Conservation (phyloP, 192 early-diverging fungal genomes). For the Spizellomyces sp. region DNA sequence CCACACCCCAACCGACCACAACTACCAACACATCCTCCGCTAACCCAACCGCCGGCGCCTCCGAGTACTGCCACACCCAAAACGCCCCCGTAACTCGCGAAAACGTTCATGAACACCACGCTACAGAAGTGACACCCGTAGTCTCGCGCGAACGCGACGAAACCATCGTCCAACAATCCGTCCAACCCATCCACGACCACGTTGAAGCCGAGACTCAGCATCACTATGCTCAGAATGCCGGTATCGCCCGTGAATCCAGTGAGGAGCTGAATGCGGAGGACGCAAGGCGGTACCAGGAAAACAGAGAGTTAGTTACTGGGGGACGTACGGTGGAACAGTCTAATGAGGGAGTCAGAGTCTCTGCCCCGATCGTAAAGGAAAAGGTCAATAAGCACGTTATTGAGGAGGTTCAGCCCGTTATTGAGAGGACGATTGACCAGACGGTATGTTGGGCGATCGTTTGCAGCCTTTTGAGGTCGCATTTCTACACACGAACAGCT, state of each 20-base stretch:
- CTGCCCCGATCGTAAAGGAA: conserved; percentile 23
- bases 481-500: background rate
- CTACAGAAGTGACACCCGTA: conserved; percentile 17
- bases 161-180: conserved; percentile 30
- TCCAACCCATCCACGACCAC: conserved; percentile 29
- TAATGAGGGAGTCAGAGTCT: conserved; percentile 8
- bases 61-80: conserved; percentile 20
- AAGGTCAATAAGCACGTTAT: conserved; percentile 25
- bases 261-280: conserved; percentile 17
- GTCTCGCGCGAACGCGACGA: conserved; percentile 25
- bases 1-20: too few species aligned
- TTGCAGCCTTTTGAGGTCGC: too few species aligned
- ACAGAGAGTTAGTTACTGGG: conserved; percentile 8
- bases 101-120: conserved; percentile 15
- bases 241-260: conserved; percentile 8
- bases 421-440: conserved; percentile 27
- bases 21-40: background rate
- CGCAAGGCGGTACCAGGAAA: conserved; percentile 16
- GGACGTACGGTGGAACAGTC: conserved; percentile 19
- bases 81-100: conserved; percentile 23
- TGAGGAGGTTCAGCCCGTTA: conserved; percentile 35
- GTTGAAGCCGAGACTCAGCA: conserved; percentile 3
- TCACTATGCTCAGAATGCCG: conserved; percentile 19
- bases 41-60: background rate
- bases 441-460: conserved; percentile 4